Evolutionary conservation across 768 basidiomycete genomes (phyloP).

Genomic region (Thelephora ganbajun): DNA sequence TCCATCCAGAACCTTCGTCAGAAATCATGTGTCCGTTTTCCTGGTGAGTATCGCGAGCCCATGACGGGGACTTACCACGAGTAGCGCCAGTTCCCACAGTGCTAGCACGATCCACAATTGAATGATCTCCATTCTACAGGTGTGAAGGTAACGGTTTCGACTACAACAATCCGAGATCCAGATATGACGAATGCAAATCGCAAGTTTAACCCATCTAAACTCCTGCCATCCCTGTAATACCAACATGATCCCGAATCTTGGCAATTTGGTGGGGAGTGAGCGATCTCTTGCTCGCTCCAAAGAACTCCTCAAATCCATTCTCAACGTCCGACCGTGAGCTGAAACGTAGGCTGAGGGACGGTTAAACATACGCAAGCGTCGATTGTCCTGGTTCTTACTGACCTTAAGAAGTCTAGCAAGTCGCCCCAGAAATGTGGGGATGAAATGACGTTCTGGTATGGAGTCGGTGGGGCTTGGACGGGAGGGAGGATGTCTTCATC

Average conservation of each 20-base stretch:
- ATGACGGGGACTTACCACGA: too few species aligned
- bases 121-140: too few species aligned
- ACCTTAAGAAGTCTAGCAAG: slow-evolving; percentile 53
- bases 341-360: slow-evolving; percentile 40
- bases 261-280: slow-evolving; percentile 83
- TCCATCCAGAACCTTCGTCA: too few species aligned
- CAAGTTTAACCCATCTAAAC: too few species aligned
- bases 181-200: too few species aligned
- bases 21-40: too few species aligned
- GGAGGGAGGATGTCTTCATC: slow-evolving; percentile 31
- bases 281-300: slow-evolving; percentile 66
- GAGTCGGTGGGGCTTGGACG: slow-evolving; percentile 15
- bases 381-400: slow-evolving; percentile 11
- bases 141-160: too few species aligned
- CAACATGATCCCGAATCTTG: slow-evolving; percentile 79
- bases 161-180: too few species aligned
- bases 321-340: slow-evolving; percentile 47
- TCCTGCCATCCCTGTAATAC: slow-evolving; percentile 82
- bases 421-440: slow-evolving; percentile 72
- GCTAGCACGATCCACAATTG: too few species aligned
- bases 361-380: background rate
- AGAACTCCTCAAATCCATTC: slow-evolving; percentile 74
- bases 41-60: too few species aligned
- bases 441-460: slow-evolving; percentile 59
- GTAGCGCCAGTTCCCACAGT: too few species aligned